Base-by-base conservation (phyloP, 106 monocot species). In the Platanthera zijinensis region DNA sequence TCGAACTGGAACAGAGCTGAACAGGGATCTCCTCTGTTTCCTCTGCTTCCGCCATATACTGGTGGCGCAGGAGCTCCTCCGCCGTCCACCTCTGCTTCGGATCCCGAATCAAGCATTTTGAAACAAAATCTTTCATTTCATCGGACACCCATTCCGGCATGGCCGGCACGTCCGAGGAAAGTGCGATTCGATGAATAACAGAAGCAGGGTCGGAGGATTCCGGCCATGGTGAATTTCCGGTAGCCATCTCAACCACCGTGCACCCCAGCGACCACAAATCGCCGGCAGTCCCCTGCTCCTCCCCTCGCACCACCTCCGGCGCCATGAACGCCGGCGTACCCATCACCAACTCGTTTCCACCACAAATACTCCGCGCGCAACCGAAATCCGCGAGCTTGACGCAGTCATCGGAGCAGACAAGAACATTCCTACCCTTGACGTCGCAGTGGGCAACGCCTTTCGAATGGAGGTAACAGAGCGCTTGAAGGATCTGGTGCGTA, bases 181-280 rank as follows among this genome's bases (percentile, higher is more conserved):
- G 86, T 14, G 74, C 88, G 4, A 89, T 84, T 30, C 62, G 73
- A 57, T 81, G 82, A 22, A 90, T 54, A 0, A 81, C 80, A 0
- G 86, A 53, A 14, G 86, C 28, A 7, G 81, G 79, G 68, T 80
- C 81, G 4, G 50, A 48, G 10, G 18, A 22, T 11, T 76, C 84
- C 17, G 75, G 77, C 87, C 88, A 90, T 15, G 90, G 90, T 3
- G 79, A 54, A 3, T 78, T 45, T 0, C 86, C 88, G 8, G 86
- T 86, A 25, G 83, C 82, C 93, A 90, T 93, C 83, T 93, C 93
- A 11, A 90, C 52, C 12, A 86, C 69, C 2, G 83, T 83, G 83
- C 93, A 93, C 11, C 90, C 93, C 7, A 90, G 80, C 2, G 93
- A 83, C 93, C 93, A 93, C 14, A 90, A 72, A 62, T 93, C 93